Percentiles rank a stretch among this genome's conserved stretches.
phyloP scores from a whole-genome alignment of 345 rosid species.

The Eucalyptus tenuipes region DNA sequence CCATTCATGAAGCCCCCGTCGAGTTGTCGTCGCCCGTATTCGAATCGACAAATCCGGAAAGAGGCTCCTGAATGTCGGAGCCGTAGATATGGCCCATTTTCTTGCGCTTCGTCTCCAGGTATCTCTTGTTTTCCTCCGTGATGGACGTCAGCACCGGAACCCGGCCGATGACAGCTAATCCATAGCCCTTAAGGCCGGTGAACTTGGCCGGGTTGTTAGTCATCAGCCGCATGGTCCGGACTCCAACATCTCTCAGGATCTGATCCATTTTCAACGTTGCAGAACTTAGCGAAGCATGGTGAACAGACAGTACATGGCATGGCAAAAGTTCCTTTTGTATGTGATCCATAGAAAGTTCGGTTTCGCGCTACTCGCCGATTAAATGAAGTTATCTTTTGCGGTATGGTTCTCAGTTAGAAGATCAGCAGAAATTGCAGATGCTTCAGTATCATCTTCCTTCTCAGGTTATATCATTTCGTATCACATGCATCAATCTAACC shows the following conservation, averaged over 20 bases:
- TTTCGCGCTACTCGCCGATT: background rate
- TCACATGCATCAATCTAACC: background rate
- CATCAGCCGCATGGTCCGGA: conserved; percentile 75
- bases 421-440: background rate
- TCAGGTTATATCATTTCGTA: background rate
- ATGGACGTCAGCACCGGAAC: conserved; percentile 74
- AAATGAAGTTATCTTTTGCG: background rate
- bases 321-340: background rate
- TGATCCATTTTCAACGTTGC: conserved; percentile 1
- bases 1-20: background rate
- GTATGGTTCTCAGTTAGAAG: background rate
- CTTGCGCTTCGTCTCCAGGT: conserved; percentile 70
- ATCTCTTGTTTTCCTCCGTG: conserved; percentile 71
- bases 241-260: conserved; percentile 74
- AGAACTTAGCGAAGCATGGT: background rate
- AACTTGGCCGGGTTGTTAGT: conserved; percentile 93
- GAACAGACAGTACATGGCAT: background rate
- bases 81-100: conserved; percentile 88
- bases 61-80: conserved; percentile 45
- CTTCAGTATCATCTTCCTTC: background rate
- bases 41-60: conserved; percentile 19
- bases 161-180: conserved; percentile 70
- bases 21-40: background rate
- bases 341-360: background rate
- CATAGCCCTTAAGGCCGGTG: conserved; percentile 71